Base-by-base conservation (phyloP, 2,329 filamentous ascomycete genomes). In the Colletotrichum plurivorum region DNA sequence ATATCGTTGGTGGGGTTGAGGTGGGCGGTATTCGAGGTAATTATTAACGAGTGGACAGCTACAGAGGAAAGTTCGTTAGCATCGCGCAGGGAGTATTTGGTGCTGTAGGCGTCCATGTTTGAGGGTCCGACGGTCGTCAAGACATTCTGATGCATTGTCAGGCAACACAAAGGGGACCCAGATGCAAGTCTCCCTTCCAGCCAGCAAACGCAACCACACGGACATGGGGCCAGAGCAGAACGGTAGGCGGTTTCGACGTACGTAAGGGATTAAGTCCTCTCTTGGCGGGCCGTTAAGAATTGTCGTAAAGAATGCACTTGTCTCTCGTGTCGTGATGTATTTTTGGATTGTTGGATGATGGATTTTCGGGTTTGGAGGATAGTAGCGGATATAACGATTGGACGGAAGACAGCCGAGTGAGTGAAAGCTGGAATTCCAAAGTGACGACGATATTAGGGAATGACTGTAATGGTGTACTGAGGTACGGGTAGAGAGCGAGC, bases 401-500 rank as follows among this genome's bases (percentile, higher is more conserved):
- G 82, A 84, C 81, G 79, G 82, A 74, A 75, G 78, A 80, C 82
- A 81, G 80, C 82, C 78, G 76, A 84, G 82, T 79, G 83, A 84
- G 77, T 83, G 82, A 49, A 83, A 61, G 81, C 77, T 81, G 82
- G 81, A 74, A 77, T 80, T 71, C 82, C 75, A 71, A 73, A 69
- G 49, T 63, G 52, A 71, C 55, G 52, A 71, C 53, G 61, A 66
- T 62, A 56, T 63, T 64, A 69, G 69, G 58, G 73, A 76, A 72
- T 73, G 75, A 74, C 73, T 69, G 61, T 70, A 74, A 73, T 73
- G 72, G 73, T 41, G 22, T 49, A 52, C 31, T 59, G 51, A 66
- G 51, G 51, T 59, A 55, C 60, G 31, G 39, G 53, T 67, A 69
- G 56, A 73, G 69, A 73, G 59, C 67, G 75, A 74, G 73, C 45